These are phyloP conservation scores for Gracilaria gracilis DNA, from an alignment of 23 red algal genomes.

Conservation along the genomic window DNA sequence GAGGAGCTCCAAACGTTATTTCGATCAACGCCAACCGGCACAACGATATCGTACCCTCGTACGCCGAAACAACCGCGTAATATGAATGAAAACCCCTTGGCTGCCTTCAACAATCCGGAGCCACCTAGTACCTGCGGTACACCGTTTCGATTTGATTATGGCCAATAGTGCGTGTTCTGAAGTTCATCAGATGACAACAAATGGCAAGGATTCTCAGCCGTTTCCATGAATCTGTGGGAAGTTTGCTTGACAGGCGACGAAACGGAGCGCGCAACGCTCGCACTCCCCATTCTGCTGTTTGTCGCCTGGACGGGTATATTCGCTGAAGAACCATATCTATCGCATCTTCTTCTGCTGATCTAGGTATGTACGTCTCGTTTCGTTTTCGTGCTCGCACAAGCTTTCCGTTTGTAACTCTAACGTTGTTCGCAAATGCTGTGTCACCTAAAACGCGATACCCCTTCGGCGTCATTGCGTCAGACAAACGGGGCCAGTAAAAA, in stretches of 20 bases:
- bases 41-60: no score
- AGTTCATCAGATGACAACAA: no score
- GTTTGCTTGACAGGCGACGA: neutral
- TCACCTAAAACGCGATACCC: constrained; percentile 12
- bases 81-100: no score
- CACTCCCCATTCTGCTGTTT: constrained; percentile 40
- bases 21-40: no score
- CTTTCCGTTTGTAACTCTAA: neutral
- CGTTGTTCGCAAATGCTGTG: neutral
- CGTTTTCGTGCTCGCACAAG: neutral
- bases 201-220: no score
- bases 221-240: neutral
- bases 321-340: constrained; percentile 42
- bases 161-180: no score
- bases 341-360: neutral
- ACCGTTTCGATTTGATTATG: no score
- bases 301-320: constrained; percentile 1
- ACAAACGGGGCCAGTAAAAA: neutral
- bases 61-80: no score
- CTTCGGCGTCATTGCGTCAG: neutral
- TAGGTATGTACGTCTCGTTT: constrained; percentile 22
- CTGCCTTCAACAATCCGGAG: no score
- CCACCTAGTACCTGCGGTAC: no score
- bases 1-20: no score
- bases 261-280: constrained; percentile 13